Conservation (phyloP, 2,329 filamentous ascomycete species). For the Rhinocladiella similis region DNA sequence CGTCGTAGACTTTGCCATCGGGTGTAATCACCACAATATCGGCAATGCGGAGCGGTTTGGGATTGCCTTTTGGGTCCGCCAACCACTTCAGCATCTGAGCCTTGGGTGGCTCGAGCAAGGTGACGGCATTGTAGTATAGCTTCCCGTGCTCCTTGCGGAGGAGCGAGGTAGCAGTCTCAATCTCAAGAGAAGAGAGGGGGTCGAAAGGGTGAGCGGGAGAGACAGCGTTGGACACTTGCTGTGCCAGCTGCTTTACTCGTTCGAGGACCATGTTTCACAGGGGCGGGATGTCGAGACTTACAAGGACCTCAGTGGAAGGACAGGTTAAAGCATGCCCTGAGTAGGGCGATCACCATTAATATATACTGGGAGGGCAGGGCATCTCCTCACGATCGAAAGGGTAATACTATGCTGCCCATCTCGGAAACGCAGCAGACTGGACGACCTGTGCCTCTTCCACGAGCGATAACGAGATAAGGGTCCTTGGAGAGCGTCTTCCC, state of each 20-base stretch:
- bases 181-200: conserved; percentile 71
- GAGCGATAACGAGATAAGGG: conserved; percentile 21
- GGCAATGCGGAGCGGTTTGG: conserved; percentile 69
- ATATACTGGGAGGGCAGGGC: conserved; percentile 4
- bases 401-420: conserved; percentile 3
- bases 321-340: neutral
- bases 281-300: neutral
- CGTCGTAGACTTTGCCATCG: conserved; percentile 79
- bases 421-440: neutral
- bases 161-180: conserved; percentile 67
- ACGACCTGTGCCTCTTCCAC: conserved; percentile 3
- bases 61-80: conserved; percentile 59
- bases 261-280: conserved; percentile 57
- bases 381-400: conserved; percentile 15
- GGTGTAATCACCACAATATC: conserved; percentile 81
- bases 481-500: neutral
- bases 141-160: conserved; percentile 69
- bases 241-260: conserved; percentile 63
- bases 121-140: conserved; percentile 83
- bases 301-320: neutral
- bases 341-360: neutral
- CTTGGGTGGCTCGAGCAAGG: conserved; percentile 82
- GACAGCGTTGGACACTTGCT: conserved; percentile 59
- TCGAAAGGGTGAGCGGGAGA: conserved; percentile 71
- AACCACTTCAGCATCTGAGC: conserved; percentile 80